A percentile compares a stretch with the other conserved stretches of the same genome.
These are phyloP conservation scores for Penstemon davidsonii DNA, from an alignment of 257 asterid species.

Conservation along the genomic window DNA sequence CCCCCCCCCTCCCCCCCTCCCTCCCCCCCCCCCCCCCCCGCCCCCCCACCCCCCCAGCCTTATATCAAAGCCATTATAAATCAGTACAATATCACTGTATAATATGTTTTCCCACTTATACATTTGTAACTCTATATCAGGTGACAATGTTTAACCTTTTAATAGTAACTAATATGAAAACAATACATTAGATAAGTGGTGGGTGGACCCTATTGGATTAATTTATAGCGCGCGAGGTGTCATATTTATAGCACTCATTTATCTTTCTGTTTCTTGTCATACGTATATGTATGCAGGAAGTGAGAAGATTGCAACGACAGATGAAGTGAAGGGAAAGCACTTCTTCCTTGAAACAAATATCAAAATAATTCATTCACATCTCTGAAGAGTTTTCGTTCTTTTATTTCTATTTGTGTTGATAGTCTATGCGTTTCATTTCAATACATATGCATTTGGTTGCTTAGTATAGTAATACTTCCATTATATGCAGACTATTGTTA, in stretches of 20 bases:
- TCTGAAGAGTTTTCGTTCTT: no score
- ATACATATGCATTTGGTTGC: no score
- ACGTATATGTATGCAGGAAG: constrained; percentile 49
- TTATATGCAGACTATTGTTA: no score
- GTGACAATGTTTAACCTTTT: neutral
- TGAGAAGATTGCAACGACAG: constrained; percentile 62
- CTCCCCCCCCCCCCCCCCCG: no score
- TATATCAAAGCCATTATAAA: no score
- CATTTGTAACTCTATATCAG: neutral
- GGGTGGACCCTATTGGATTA: neutral
- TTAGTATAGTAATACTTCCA: no score
- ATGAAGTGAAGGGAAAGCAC: constrained; percentile 77
- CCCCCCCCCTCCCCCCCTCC: no score
- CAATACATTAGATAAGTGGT: neutral
- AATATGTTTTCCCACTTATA: neutral
- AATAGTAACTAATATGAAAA: neutral
- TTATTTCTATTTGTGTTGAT: no score
- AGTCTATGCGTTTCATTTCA: no score
- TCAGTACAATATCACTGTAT: no score
- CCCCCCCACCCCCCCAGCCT: no score
- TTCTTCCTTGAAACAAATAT: constrained; percentile 87
- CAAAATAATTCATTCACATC: constrained; percentile 32
- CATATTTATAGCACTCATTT: neutral
- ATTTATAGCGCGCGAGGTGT: neutral
- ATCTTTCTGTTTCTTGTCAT: constrained; percentile 8